These are phyloP conservation scores for Babjeviella inositovora DNA, from an alignment of 805 yeast species.

Conservation along the genomic window DNA sequence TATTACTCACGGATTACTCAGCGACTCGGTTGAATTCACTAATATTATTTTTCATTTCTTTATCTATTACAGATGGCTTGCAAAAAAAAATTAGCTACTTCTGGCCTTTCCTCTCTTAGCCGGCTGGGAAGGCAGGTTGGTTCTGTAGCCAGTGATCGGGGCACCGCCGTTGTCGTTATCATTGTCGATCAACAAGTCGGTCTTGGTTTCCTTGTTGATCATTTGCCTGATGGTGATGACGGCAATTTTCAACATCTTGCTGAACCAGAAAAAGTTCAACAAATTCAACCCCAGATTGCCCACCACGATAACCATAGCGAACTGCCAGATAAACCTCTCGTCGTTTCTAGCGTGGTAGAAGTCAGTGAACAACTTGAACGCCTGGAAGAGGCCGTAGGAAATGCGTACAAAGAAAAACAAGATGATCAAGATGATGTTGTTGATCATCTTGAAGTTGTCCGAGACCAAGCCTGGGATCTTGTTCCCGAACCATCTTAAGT, in stretches of 20 bases:
- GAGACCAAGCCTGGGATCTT: constrained; percentile 11
- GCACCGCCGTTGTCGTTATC: too few relatives aligned
- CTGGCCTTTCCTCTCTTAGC: too few relatives aligned
- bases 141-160: too few relatives aligned
- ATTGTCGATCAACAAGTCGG: too few relatives aligned
- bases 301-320: constrained; percentile 9
- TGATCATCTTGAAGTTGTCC: constrained; percentile 10
- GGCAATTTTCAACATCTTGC: constrained; percentile 18
- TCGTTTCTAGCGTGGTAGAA: constrained; percentile 8
- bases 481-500: constrained; percentile 17
- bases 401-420: constrained; percentile 16
- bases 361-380: constrained; percentile 9
- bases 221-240: constrained; percentile 13
- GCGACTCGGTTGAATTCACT: too few relatives aligned
- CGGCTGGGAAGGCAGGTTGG: too few relatives aligned
- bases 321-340: constrained; percentile 9
- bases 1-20: too few relatives aligned
- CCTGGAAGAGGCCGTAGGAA: constrained; percentile 21
- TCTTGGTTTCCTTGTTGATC: constrained; percentile 6
- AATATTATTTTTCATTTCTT: too few relatives aligned
- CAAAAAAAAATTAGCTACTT: too few relatives aligned
- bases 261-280: constrained; percentile 17
- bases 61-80: too few relatives aligned
- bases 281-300: constrained; percentile 15
- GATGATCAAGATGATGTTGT: constrained; percentile 13